These are phyloP conservation scores for Patellifolia procumbens DNA, from an alignment of 179 eudicot species.

Conservation along the genomic window DNA sequence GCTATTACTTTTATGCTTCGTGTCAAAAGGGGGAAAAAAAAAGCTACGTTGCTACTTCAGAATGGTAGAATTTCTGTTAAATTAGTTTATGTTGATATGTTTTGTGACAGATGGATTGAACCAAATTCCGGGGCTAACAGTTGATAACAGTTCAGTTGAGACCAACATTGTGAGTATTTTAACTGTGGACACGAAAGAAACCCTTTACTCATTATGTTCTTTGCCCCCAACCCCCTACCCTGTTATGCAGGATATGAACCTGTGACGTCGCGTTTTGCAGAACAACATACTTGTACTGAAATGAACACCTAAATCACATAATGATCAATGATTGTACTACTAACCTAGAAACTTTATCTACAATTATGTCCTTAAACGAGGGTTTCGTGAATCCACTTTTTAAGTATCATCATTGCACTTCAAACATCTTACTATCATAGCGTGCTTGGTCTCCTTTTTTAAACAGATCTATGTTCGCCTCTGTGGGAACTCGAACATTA, in stretches of 20 bases:
- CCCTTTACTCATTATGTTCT: neutral
- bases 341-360: too few relatives aligned
- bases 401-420: neutral
- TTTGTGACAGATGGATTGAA: conserved; percentile 66
- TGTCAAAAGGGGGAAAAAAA: neutral
- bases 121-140: conserved; percentile 71
- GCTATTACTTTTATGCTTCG: neutral
- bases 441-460: conserved; percentile 10
- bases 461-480: conserved; percentile 65
- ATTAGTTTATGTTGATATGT: neutral
- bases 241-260: neutral
- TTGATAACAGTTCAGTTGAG: conserved; percentile 65
- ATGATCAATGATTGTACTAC: too few relatives aligned
- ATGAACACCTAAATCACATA: too few relatives aligned
- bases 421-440: neutral
- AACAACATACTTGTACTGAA: neutral
- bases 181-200: neutral
- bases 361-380: too few relatives aligned
- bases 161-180: conserved; percentile 83
- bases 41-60: neutral
- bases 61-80: neutral
- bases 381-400: too few relatives aligned
- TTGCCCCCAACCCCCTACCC: neutral
- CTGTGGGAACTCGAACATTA: conserved; percentile 46
- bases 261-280: neutral